Evolutionary conservation across 2,329 filamentous ascomycete genomes (phyloP).

Genomic region (Rhinocladiella similis): DNA sequence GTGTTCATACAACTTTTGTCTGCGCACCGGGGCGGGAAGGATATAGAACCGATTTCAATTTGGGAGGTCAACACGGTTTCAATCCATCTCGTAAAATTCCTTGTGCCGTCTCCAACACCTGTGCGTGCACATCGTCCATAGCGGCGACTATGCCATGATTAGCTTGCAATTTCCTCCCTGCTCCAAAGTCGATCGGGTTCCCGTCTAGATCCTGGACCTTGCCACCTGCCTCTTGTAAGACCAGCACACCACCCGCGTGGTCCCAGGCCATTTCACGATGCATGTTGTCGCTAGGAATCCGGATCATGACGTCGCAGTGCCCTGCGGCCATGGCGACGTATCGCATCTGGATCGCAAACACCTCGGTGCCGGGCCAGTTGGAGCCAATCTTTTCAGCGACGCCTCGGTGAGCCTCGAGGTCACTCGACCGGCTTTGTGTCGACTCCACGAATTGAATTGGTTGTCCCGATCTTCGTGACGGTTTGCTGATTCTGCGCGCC

Average conservation of each 20-base stretch:
- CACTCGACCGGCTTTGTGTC: not conserved
- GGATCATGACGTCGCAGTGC: conserved; percentile 50
- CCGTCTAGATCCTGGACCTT: conserved; percentile 54
- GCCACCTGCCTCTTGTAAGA: conserved; percentile 53
- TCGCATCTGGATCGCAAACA: conserved; percentile 57
- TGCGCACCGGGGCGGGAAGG: too few relatives aligned
- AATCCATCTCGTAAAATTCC: too few relatives aligned
- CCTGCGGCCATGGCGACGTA: conserved; percentile 55
- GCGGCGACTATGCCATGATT: conserved; percentile 46
- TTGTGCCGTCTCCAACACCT: not conserved
- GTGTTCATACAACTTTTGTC: too few relatives aligned
- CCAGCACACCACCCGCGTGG: conserved; percentile 55
- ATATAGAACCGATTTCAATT: too few relatives aligned
- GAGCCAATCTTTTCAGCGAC: conserved; percentile 41
- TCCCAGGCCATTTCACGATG: conserved; percentile 57
- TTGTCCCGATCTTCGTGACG: not conserved
- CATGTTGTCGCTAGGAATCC: conserved; percentile 48
- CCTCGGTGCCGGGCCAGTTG: conserved; percentile 50
- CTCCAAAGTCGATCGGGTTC: conserved; percentile 48
- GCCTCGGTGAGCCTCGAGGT: not conserved
- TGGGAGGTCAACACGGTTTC: too few relatives aligned
- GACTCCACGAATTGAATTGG: conserved; percentile 5
- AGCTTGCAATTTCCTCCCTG: conserved; percentile 40
- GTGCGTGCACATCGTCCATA: not conserved
- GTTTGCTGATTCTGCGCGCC: conserved; percentile 34